Evolutionary conservation across 2,329 filamentous ascomycete species (phyloP).

Genomic region (Apiospora hydei): DNA sequence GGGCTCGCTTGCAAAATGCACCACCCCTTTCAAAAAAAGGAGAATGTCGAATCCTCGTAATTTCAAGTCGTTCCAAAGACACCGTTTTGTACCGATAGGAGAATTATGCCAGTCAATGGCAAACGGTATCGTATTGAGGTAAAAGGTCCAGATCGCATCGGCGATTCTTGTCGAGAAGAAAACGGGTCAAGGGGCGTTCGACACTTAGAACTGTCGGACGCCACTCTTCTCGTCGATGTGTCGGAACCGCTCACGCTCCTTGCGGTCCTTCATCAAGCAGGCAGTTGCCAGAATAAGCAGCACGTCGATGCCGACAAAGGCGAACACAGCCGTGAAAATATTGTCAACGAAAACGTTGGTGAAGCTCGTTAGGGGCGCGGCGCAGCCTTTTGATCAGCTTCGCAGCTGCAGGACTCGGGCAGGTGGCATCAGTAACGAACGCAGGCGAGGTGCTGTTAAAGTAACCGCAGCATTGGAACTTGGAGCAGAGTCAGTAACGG

Average conservation of each 20-base stretch:
- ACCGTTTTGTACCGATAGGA: neutral
- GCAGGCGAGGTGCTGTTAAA: slow-evolving; percentile 74
- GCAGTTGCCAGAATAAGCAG: slow-evolving; percentile 74
- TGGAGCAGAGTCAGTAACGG: neutral
- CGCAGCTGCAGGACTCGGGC: slow-evolving; percentile 74
- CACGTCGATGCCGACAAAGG: slow-evolving; percentile 75
- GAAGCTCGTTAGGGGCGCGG: slow-evolving; percentile 70
- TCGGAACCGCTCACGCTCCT: slow-evolving; percentile 79
- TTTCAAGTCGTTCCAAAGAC: slow-evolving; percentile 15
- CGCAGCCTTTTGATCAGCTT: slow-evolving; percentile 73
- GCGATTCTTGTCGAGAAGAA: slow-evolving; percentile 19
- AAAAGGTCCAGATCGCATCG: slow-evolving; percentile 8
- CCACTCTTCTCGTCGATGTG: slow-evolving; percentile 83
- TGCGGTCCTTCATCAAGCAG: slow-evolving; percentile 81
- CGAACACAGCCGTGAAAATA: slow-evolving; percentile 82
- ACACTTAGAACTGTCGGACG: slow-evolving; percentile 39
- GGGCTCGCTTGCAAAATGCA: neutral
- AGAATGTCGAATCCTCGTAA: slow-evolving; percentile 21
- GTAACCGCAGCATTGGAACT: slow-evolving; percentile 86
- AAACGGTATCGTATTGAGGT: slow-evolving; percentile 18
- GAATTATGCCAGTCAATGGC: slow-evolving; percentile 26
- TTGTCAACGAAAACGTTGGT: slow-evolving; percentile 76
- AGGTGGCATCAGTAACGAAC: slow-evolving; percentile 73
- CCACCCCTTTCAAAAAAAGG: neutral
- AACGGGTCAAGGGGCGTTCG: slow-evolving; percentile 1